Evolutionary conservation across 2,329 filamentous ascomycete species (phyloP), one percentile per base, ranked within the genome.

Genomic region (Pseudocercospora crystallina): DNA sequence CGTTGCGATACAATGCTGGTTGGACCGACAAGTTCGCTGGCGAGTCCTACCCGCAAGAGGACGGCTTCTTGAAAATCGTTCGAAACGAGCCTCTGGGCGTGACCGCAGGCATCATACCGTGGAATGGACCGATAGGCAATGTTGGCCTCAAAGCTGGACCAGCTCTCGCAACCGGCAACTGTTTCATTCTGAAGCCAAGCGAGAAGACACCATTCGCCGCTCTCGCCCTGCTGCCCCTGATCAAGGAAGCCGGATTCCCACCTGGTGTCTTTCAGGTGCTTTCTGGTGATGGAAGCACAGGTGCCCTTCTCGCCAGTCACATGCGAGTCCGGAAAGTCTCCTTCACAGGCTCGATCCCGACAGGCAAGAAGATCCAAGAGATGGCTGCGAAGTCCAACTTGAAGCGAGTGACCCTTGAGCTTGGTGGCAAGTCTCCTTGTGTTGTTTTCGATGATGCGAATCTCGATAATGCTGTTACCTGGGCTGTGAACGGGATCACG

Each of bases 121-220:
- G 47, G 86, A 90, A 90, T 67, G 89, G 84, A 57, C 87, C 87
- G 2, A 54, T 75, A 89, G 3, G 76, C 77, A 29, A 89, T 89
- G 82, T 84, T 83, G 10, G 81, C 80, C 5, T 86, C 83, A 89
- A 90, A 63, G 76, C 90, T 3, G 87, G 85, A n/a, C 87, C 87
- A 32, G 78, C 78, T 8, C 68, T 81, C 1, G 77, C 76, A 10
- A 76, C 73, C 26, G 79, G 79, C 17, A 81, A 81, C 60, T 80
- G 78, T 1, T 69, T 81, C 3, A 77, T 82, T 1, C 46, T 81
- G 31, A 82, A 81, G 58, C 71, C 78, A 0, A 77, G 77, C 0
- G 79, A 81, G 55, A 78, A 80, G 60, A 80, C 78, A 7, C 79
- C 79, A 0, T 68, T 81, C 3, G 77, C 75, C 9, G 71, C 76